Conservation (phyloP, 768 basidiomycete genomes). For the Tricholoma flavovirens region DNA sequence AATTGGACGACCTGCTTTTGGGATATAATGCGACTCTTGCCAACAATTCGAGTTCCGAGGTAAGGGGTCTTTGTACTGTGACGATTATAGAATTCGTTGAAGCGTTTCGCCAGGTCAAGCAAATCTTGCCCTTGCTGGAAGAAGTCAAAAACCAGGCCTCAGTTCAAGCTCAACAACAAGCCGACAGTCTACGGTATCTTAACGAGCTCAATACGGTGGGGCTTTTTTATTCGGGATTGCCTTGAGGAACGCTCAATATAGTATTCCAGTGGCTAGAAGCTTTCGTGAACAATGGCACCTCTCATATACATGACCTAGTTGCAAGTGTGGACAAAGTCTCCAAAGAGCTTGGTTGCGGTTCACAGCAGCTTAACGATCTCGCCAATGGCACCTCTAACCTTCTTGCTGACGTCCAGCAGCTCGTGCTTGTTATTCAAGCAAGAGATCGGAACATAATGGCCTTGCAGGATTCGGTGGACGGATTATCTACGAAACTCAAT, state of each 20-base stretch:
- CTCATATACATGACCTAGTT: conserved; percentile 61
- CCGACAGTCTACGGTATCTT: conserved; percentile 71
- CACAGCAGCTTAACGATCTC: conserved; percentile 3
- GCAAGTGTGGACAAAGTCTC: conserved; percentile 57
- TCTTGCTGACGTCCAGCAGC: conserved; percentile 31
- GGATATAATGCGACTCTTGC: neutral
- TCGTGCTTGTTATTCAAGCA: conserved; percentile 27
- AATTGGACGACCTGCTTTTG: conserved; percentile 12
- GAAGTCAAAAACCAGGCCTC: conserved; percentile 43
- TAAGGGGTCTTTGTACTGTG: neutral
- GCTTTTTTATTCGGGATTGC: neutral
- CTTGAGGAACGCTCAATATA: neutral
- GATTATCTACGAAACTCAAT: conserved; percentile 27
- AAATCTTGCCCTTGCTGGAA: conserved; percentile 43
- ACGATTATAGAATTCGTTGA: neutral
- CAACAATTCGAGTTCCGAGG: neutral
- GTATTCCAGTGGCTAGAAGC: conserved; percentile 73
- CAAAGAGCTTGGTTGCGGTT: conserved; percentile 37
- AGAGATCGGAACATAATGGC: conserved; percentile 31
- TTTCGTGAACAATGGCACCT: conserved; percentile 73
- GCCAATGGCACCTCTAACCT: conserved; percentile 18
- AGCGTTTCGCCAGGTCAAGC: conserved; percentile 7
- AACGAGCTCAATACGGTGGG: conserved; percentile 69
- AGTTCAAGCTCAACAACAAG: conserved; percentile 56
- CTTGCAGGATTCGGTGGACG: conserved; percentile 36